Conservation (phyloP, 2,329 filamentous ascomycete species). For the Fusarium poae region DNA sequence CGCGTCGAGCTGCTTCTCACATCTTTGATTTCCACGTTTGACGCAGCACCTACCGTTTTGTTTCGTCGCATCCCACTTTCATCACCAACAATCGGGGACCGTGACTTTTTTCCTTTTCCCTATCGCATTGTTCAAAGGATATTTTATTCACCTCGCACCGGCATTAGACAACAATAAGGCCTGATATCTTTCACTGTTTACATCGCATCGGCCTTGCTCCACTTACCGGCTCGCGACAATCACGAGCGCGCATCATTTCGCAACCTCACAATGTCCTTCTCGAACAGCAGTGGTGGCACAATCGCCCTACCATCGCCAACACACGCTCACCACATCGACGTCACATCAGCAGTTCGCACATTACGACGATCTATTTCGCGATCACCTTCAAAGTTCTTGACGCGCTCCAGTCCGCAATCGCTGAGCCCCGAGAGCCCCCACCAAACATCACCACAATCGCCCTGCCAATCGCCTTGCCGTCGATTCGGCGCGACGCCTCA, state of each 20-base stretch:
- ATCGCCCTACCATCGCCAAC: conserved; percentile 90
- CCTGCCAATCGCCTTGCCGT: conserved; percentile 67
- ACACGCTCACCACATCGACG: conserved; percentile 83
- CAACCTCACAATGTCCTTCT: conserved; percentile 67
- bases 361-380: conserved; percentile 89
- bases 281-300: conserved; percentile 76
- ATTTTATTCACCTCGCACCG: conserved; percentile 20
- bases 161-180: conserved; percentile 24
- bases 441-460: conserved; percentile 63
- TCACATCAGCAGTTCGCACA: conserved; percentile 83
- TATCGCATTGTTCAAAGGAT: conserved; percentile 24
- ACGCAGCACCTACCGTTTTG: conserved; percentile 11
- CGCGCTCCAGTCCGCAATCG: conserved; percentile 61
- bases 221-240: conserved; percentile 44
- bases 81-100: conserved; percentile 22
- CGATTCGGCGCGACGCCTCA: conserved; percentile 56
- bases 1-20: conserved; percentile 39
- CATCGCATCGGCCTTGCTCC: conserved; percentile 48
- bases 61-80: conserved; percentile 24
- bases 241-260: conserved; percentile 49
- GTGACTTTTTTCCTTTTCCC: conserved; percentile 12
- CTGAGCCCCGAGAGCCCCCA: conserved; percentile 64
- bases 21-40: conserved; percentile 29
- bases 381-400: conserved; percentile 91
- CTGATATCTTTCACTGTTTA: conserved; percentile 34